A percentile compares a stretch with the other conserved stretches of the same genome.
Conservation (phyloP, 257 asterid species). For the Ballota nigra region DNA sequence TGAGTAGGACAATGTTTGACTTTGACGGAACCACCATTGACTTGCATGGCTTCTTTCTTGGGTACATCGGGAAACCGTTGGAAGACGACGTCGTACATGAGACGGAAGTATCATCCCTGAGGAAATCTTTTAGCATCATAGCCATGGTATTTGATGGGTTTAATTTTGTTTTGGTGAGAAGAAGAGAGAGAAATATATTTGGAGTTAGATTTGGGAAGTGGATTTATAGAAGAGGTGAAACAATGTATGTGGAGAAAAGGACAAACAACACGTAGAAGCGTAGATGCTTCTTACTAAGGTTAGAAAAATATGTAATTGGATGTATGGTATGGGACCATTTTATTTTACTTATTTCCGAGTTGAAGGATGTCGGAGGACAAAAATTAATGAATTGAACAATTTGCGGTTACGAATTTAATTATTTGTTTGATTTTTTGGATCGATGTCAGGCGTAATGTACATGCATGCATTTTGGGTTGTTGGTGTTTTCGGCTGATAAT, state of each 20-base stretch:
- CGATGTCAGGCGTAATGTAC: not conserved
- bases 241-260: slow-evolving; percentile 43
- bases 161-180: not conserved
- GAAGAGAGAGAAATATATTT: not conserved
- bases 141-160: slow-evolving; percentile 27
- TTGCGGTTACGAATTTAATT: not conserved
- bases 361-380: slow-evolving; percentile 46
- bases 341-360: slow-evolving; percentile 20
- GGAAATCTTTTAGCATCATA: slow-evolving; percentile 70
- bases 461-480: not conserved
- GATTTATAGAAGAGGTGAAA: slow-evolving; percentile 21
- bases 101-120: slow-evolving; percentile 37
- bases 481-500: not conserved
- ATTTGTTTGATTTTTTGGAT: not conserved
- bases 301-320: slow-evolving; percentile 12
- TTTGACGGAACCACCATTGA: slow-evolving; percentile 13
- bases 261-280: slow-evolving; percentile 51
- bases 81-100: slow-evolving; percentile 21
- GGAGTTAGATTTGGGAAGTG: not conserved
- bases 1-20: slow-evolving; percentile 34
- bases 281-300: slow-evolving; percentile 42
- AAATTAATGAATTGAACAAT: not conserved
- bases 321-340: slow-evolving; percentile 17
- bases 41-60: slow-evolving; percentile 13
- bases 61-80: slow-evolving; percentile 22